A percentile compares a stretch with the other conserved stretches of the same genome.
Conservation (phyloP, 495 filamentous ascomycete species). For the Tuber brumale region DNA sequence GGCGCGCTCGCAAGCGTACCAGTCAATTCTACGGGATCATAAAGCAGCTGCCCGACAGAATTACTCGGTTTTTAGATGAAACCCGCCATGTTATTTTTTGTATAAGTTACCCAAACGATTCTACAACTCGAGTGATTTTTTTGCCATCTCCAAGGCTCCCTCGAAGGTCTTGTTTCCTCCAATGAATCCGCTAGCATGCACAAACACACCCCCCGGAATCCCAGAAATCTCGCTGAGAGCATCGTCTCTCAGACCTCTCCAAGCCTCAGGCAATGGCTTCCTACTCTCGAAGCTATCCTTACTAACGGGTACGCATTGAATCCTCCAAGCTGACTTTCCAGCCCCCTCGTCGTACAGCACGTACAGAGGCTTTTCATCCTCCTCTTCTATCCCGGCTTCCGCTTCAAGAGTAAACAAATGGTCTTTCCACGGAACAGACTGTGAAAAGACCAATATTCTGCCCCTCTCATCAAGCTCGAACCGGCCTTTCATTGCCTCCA, state of each 20-base stretch:
- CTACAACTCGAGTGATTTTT: constrained; percentile 58
- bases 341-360: constrained; percentile 87
- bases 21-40: neutral
- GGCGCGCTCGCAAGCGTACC: neutral
- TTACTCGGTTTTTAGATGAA: neutral
- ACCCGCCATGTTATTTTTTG: neutral
- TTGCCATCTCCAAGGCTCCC: constrained; percentile 81
- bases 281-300: constrained; percentile 82
- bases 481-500: constrained; percentile 60
- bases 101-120: neutral
- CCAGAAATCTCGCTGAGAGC: constrained; percentile 68
- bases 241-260: constrained; percentile 83
- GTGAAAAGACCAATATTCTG: constrained; percentile 70
- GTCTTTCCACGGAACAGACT: constrained; percentile 85
- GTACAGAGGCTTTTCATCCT: constrained; percentile 63
- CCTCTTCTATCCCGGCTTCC: constrained; percentile 46
- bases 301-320: constrained; percentile 75
- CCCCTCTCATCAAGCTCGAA: constrained; percentile 62
- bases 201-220: constrained; percentile 74
- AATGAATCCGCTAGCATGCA: constrained; percentile 92
- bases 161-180: constrained; percentile 87
- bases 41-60: neutral
- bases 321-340: constrained; percentile 64
- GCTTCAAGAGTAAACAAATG: constrained; percentile 85
- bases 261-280: constrained; percentile 80